Evolutionary conservation across 441 rosid genomes (phyloP).

Genomic region (Rhodomyrtus psidioides): DNA sequence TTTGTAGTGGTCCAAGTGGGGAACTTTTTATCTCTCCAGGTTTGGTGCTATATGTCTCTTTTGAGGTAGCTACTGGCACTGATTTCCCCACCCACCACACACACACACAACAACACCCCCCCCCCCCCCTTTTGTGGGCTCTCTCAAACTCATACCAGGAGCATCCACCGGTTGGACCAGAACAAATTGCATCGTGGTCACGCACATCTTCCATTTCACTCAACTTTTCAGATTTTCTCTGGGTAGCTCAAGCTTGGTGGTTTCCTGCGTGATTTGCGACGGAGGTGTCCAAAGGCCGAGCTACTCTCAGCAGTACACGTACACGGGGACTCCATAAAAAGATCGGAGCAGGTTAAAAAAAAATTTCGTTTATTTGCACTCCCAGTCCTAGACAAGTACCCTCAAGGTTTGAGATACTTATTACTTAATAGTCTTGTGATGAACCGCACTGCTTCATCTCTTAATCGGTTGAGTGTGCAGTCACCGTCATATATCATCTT

Average conservation of each 20-base stretch:
- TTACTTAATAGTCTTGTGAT: not conserved
- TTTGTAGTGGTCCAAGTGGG: not conserved
- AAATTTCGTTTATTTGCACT: not conserved
- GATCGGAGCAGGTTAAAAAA: not conserved
- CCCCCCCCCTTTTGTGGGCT: not conserved
- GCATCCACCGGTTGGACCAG: not conserved
- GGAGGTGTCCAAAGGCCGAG: not conserved
- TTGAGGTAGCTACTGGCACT: not conserved
- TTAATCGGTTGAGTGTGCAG: not conserved
- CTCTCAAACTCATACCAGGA: not conserved
- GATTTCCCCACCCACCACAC: no score
- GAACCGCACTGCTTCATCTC: not conserved
- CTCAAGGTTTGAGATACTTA: not conserved
- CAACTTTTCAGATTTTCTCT: not conserved
- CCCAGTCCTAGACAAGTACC: not conserved
- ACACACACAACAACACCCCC: no score
- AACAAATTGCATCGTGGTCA: not conserved
- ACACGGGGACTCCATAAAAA: not conserved
- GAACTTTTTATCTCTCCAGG: not conserved
- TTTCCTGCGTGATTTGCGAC: not conserved
- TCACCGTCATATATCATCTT: not conserved
- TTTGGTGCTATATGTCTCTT: not conserved
- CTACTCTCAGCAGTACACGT: not conserved
- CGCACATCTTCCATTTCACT: not conserved
- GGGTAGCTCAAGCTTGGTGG: not conserved